These are phyloP conservation scores for Aspergillus sparsus DNA, from an alignment of 495 filamentous ascomycete genomes.

Conservation along the genomic window DNA sequence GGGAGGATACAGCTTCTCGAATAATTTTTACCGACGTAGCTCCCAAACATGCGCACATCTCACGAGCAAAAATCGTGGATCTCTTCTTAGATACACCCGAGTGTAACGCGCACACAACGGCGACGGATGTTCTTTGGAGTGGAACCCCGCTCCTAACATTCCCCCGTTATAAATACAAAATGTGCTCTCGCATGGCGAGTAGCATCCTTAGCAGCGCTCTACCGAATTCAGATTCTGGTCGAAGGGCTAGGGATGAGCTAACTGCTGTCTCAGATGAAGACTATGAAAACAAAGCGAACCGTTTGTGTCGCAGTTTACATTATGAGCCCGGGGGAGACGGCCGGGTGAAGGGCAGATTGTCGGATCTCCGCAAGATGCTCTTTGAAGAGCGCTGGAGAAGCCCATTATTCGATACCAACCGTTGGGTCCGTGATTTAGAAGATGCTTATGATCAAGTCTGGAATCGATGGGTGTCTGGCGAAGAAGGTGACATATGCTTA, in stretches of 20 bases:
- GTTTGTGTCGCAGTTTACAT: constrained; percentile 64
- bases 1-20: constrained; percentile 81
- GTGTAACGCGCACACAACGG: constrained; percentile 97
- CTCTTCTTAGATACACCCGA: constrained; percentile 97
- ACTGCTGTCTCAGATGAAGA: constrained; percentile 74
- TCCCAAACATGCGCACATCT: constrained; percentile 92
- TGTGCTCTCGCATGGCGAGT: constrained; percentile 98
- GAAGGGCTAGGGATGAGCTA: constrained; percentile 69
- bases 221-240: constrained; percentile 66
- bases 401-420: constrained; percentile 83
- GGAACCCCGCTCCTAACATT: constrained; percentile 90
- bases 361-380: constrained; percentile 74
- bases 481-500: constrained; percentile 87
- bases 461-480: constrained; percentile 80
- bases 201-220: constrained; percentile 89
- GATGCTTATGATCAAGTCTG: constrained; percentile 85
- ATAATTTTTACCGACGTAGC: constrained; percentile 97
- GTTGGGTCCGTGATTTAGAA: constrained; percentile 94
- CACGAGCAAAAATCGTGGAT: constrained; percentile 86
- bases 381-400: constrained; percentile 81
- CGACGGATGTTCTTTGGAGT: constrained; percentile 94
- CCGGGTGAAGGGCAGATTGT: constrained; percentile 64
- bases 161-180: constrained; percentile 96
- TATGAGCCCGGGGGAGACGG: constrained; percentile 59
- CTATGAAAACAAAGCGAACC: constrained; percentile 80